Evolutionary conservation across 2,329 filamentous ascomycete genomes (phyloP).

Genomic region (Lecanicillium sp.): DNA sequence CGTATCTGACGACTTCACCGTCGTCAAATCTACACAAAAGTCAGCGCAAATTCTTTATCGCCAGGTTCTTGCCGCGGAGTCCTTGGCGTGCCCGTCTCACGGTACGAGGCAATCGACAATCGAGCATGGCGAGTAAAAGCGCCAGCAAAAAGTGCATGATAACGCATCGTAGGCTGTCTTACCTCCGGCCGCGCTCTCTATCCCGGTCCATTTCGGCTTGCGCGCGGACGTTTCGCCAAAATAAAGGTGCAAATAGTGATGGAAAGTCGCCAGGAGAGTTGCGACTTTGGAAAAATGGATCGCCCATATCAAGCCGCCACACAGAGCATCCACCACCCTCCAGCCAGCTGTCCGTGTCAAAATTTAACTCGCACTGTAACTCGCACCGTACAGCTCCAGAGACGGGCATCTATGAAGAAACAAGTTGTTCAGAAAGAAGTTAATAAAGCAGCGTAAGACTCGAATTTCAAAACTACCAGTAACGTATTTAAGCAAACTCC

Average conservation of each 20-base stretch:
- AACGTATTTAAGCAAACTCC: not conserved
- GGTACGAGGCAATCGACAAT: not conserved
- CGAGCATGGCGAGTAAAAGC: not conserved
- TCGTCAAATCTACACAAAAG: conserved; percentile 46
- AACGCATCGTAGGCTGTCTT: not conserved
- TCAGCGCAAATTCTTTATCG: conserved; percentile 1
- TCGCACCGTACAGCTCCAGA: not conserved
- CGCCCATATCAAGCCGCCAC: not conserved
- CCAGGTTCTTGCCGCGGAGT: too few species aligned
- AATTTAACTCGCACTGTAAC: not conserved
- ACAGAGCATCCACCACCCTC: not conserved
- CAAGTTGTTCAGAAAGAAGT: too few species aligned
- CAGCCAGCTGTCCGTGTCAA: not conserved
- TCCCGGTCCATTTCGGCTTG: conserved; percentile 9
- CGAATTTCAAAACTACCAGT: not conserved
- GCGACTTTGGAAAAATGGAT: not conserved
- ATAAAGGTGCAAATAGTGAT: not conserved
- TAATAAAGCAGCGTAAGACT: too few species aligned
- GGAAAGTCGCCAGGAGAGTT: not conserved
- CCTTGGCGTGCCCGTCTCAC: too few species aligned
- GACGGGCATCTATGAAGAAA: too few species aligned
- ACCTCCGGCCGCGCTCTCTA: conserved; percentile 12
- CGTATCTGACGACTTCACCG: conserved; percentile 54
- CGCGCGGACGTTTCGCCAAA: not conserved
- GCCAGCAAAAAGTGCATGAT: not conserved